phyloP scores from a whole-genome alignment of 306 rosid species.

The Acmispon strigosus region DNA sequence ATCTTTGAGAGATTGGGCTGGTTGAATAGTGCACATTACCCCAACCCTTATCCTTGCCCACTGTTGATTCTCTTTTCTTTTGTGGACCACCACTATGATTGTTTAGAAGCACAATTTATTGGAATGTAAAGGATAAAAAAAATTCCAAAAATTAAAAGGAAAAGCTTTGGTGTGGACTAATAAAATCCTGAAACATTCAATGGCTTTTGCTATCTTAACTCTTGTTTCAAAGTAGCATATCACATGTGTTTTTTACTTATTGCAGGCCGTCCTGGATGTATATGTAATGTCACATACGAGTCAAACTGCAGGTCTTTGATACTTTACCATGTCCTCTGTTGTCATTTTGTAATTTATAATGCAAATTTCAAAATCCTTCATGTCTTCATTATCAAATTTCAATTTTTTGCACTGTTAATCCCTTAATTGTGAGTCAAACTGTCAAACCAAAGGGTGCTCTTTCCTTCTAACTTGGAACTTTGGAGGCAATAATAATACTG shows the following conservation, averaged over 20 bases:
- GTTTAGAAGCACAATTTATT: conserved; percentile 14
- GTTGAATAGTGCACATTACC: not conserved
- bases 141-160: not conserved
- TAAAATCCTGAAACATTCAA: conserved; percentile 3
- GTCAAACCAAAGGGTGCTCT: not conserved
- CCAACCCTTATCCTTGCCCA: not conserved
- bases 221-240: conserved; percentile 13
- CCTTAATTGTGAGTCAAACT: not conserved
- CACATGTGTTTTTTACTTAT: not conserved
- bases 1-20: conserved; percentile 2
- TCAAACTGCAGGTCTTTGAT: conserved; percentile 75
- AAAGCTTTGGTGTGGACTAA: not conserved
- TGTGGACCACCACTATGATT: not conserved
- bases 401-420: not conserved
- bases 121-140: not conserved
- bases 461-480: conserved; percentile 13
- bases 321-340: conserved; percentile 12
- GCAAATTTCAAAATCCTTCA: not conserved
- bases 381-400: conserved; percentile 8
- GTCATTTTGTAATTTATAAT: not conserved
- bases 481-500: not conserved
- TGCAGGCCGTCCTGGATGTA: conserved; percentile 79
- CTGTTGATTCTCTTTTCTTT: not conserved
- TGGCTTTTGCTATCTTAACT: not conserved
- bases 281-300: conserved; percentile 69